A percentile compares a stretch with the other conserved stretches of the same genome.
phyloP scores from a whole-genome alignment of 2,329 filamentous ascomycete species.

The Pestalotiopsis sp. region DNA sequence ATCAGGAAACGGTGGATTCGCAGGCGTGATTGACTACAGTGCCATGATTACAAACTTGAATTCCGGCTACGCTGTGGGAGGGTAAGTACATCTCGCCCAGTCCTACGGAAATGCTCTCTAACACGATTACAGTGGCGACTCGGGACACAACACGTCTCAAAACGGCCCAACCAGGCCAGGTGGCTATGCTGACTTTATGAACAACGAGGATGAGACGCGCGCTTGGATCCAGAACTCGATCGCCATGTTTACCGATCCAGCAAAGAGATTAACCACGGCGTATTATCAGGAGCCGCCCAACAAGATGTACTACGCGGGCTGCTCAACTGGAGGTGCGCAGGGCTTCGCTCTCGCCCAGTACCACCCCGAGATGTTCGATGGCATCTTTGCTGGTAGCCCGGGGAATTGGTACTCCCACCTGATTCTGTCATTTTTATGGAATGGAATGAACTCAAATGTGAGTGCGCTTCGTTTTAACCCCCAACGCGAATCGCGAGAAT shows the following conservation, averaged over 20 bases:
- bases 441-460: conserved; percentile 20
- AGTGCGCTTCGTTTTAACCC: neutral
- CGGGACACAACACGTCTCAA: conserved; percentile 23
- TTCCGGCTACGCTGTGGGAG: conserved; percentile 25
- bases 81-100: neutral
- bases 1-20: conserved; percentile 27
- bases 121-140: conserved; percentile 16
- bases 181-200: conserved; percentile 22
- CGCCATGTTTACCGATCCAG: conserved; percentile 32
- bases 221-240: conserved; percentile 41
- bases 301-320: conserved; percentile 42
- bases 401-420: conserved; percentile 38
- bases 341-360: conserved; percentile 42
- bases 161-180: conserved; percentile 19
- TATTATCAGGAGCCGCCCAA: conserved; percentile 35
- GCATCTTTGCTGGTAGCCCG: conserved; percentile 40
- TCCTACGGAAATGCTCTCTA: neutral
- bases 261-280: conserved; percentile 27
- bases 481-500: neutral
- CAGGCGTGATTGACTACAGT: conserved; percentile 21
- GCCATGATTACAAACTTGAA: conserved; percentile 23
- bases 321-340: conserved; percentile 43
- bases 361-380: conserved; percentile 43
- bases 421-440: conserved; percentile 23
- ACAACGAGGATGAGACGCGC: conserved; percentile 19